Evolutionary conservation across 495 filamentous ascomycete species (phyloP).

Genomic region (Annulohypoxylon moriforme): DNA sequence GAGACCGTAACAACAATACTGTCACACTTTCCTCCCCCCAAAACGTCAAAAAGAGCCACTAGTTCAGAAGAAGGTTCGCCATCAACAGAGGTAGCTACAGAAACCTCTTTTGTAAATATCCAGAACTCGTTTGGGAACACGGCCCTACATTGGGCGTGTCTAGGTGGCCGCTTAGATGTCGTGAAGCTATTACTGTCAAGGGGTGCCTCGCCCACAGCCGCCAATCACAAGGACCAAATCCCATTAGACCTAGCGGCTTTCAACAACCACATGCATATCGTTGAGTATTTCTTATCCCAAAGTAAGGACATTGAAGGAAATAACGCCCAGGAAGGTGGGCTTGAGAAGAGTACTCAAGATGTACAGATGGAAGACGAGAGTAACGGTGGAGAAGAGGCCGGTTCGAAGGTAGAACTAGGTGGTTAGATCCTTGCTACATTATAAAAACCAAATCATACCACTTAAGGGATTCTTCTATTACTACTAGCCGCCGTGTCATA

Average conservation of each 20-base stretch:
- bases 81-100: conserved; percentile 40
- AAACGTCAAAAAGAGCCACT: conserved; percentile 50
- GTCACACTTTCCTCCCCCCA: conserved; percentile 50
- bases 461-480: not conserved
- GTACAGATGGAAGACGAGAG: conserved; percentile 44
- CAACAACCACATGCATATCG: conserved; percentile 73
- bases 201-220: conserved; percentile 77
- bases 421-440: not conserved
- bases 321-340: conserved; percentile 52
- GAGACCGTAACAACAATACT: conserved; percentile 57
- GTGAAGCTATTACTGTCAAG: conserved; percentile 77
- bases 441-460: not conserved
- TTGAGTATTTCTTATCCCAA: conserved; percentile 70
- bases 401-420: not conserved
- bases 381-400: conserved; percentile 1
- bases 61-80: conserved; percentile 58
- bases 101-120: conserved; percentile 68
- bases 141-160: conserved; percentile 88
- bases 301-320: conserved; percentile 66
- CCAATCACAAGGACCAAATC: conserved; percentile 85
- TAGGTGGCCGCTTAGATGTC: conserved; percentile 84
- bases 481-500: not conserved
- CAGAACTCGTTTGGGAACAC: conserved; percentile 87
- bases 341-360: conserved; percentile 43
- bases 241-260: conserved; percentile 87